These are phyloP conservation scores for Sphagnum tenellum DNA, from an alignment of 225 moss, liverwort and hornwort genomes.

Conservation along the genomic window DNA sequence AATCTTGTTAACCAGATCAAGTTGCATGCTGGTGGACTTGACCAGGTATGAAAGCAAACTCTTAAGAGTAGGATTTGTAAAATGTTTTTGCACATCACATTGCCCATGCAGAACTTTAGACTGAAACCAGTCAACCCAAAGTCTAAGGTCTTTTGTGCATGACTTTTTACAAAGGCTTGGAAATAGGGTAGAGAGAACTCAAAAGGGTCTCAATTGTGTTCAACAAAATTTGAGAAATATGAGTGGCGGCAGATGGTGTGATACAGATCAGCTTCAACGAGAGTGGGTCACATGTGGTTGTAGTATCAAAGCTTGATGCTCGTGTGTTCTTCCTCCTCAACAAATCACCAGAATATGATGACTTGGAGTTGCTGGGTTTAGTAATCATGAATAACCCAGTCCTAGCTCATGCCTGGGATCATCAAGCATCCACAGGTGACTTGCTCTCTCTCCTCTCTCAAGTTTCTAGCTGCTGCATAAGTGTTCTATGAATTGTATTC, in stretches of 20 bases:
- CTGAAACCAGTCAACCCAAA: too few species aligned
- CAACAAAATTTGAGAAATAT: too few species aligned
- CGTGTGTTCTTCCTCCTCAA: slow-evolving; percentile 58
- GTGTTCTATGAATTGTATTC: too few species aligned
- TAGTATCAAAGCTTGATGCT: slow-evolving; percentile 53
- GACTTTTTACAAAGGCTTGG: too few species aligned
- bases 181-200: too few species aligned
- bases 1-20: slow-evolving; percentile 31
- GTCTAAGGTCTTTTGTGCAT: too few species aligned
- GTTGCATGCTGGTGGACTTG: slow-evolving; percentile 45
- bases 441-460: background rate
- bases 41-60: slow-evolving; percentile 29
- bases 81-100: too few species aligned
- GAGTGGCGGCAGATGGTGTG: background rate
- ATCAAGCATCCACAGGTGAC: slow-evolving; percentile 9
- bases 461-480: too few species aligned
- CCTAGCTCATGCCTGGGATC: slow-evolving; percentile 53
- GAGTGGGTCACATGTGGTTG: slow-evolving; percentile 31
- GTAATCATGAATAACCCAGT: slow-evolving; percentile 51
- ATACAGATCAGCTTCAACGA: slow-evolving; percentile 47
- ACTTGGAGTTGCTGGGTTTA: slow-evolving; percentile 59
- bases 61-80: too few species aligned
- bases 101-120: too few species aligned
- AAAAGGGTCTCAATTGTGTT: too few species aligned
- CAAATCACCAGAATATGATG: slow-evolving; percentile 41